Evolutionary conservation across 2,329 filamentous ascomycete species (phyloP), one percentile per base, ranked within the genome.

Genomic region (Trichoderma atroviride): DNA sequence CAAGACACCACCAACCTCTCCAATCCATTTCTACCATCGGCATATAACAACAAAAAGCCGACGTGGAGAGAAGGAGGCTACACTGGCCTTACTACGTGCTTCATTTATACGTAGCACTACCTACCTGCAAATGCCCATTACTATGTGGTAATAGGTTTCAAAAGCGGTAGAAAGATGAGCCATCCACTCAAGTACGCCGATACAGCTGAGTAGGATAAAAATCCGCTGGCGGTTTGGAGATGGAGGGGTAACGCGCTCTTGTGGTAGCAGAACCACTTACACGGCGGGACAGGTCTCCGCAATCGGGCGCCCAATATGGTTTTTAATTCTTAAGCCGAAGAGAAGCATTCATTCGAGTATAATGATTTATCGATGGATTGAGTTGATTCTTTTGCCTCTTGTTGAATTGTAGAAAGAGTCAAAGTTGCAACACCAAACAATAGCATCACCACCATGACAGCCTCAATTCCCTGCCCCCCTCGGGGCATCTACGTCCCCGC

Each of bases 401-500:
- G 11, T 24, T 7, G 14, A 50, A 22, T 24, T 4, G 47, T 22
- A 11, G 22, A 24, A 50, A 55, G 52, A 55, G 14, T 24, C 24
- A 0, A 13, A 29, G 52, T 4, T 31, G 59, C 68, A 70, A 72
- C 43, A 60, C n/a, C 33, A 64, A 37, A 7, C 16, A 27, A 7
- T 10, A 43, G 22, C 24, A 27, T 37, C 10, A 33, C 19, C 35
- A 24, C 43, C 55, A 67, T 68, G 65, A 24, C 65, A 16, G 33
- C 65, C 9, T 37, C 56, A 5, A 68, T 68, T 27, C 19, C 43
- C 14, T 68, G 57, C 58, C 71, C 71, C 29, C 72, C 72, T n/a
- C 69, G 61, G 52, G 79, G 79, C 59, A 78, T 81, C 62, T 81
- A 81, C 73, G 78, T 80, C 5, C 79, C 79, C 37, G 79, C 78